Conservation (phyloP, 495 filamentous ascomycete species). For the Neurospora sp. region DNA sequence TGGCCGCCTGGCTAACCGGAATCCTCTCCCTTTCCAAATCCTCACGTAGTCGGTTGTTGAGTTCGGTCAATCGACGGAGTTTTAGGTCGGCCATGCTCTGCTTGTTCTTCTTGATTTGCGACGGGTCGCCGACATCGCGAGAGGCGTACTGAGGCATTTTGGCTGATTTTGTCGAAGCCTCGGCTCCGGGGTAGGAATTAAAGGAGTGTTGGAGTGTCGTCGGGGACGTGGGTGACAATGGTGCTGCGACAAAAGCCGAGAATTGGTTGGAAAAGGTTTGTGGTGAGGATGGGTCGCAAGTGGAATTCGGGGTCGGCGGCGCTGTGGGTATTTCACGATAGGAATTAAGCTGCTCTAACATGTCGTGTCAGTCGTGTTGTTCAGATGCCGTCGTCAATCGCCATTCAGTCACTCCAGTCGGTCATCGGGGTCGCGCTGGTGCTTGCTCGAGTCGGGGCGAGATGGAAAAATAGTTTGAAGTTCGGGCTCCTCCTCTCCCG, state of each 20-base stretch:
- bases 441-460: neutral
- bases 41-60: constrained; percentile 88
- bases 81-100: constrained; percentile 98
- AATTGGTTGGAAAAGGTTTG: constrained; percentile 11
- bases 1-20: constrained; percentile 85
- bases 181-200: constrained; percentile 7
- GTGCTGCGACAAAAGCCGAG: constrained; percentile 8
- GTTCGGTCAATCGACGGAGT: constrained; percentile 86
- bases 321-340: constrained; percentile 6
- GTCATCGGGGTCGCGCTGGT: neutral
- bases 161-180: constrained; percentile 12
- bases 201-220: constrained; percentile 2
- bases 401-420: neutral
- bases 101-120: constrained; percentile 87
- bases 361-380: constrained; percentile 14
- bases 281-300: constrained; percentile 10
- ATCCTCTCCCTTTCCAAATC: constrained; percentile 91
- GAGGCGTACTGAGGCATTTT: constrained; percentile 47
- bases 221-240: constrained; percentile 14
- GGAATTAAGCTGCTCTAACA: constrained; percentile 11
- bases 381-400: neutral
- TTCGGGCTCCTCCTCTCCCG: neutral
- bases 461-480: neutral
- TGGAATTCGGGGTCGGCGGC: constrained; percentile 8
- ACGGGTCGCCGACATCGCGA: constrained; percentile 48